These are phyloP conservation scores for Lupinus albus DNA, from an alignment of 306 rosid species.

Conservation along the genomic window DNA sequence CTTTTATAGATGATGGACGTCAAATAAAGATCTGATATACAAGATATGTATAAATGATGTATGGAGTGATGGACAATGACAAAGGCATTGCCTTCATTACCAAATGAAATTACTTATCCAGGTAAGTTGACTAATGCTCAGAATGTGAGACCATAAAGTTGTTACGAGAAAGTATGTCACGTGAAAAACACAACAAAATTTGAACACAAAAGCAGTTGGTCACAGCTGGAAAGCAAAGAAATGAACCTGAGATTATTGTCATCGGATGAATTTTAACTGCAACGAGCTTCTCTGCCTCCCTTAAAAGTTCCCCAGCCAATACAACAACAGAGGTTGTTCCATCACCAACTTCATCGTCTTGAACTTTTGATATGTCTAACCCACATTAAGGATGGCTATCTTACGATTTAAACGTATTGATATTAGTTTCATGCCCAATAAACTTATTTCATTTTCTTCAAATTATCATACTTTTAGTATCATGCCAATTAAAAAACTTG, in stretches of 20 bases:
- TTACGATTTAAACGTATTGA: background rate
- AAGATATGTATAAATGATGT: background rate
- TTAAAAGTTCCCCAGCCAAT: slow-evolving; percentile 91
- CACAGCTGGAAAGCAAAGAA: slow-evolving; percentile 7
- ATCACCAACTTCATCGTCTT: slow-evolving; percentile 99
- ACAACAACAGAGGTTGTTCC: slow-evolving; percentile 99
- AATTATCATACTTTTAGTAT: background rate
- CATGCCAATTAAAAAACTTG: background rate
- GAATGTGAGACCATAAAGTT: slow-evolving; percentile 18
- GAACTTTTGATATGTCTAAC: slow-evolving; percentile 94
- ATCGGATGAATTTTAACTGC: slow-evolving; percentile 91
- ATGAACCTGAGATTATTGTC: slow-evolving; percentile 91
- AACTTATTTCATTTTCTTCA: no score
- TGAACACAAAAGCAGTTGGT: slow-evolving; percentile 8
- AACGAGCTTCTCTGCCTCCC: slow-evolving; percentile 96
- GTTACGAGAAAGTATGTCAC: background rate
- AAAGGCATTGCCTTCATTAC: slow-evolving; percentile 13
- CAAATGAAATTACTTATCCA: background rate
- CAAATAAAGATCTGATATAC: background rate
- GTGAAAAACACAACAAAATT: background rate
- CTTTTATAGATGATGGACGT: slow-evolving; percentile 5
- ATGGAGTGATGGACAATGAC: slow-evolving; percentile 4
- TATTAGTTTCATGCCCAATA: background rate
- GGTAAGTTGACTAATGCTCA: background rate
- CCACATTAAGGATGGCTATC: slow-evolving; percentile 54